Percentiles rank a stretch among this genome's conserved stretches.
Evolutionary conservation across 1,139 yeast species (phyloP).

Genomic region (Taphrina betulina): DNA sequence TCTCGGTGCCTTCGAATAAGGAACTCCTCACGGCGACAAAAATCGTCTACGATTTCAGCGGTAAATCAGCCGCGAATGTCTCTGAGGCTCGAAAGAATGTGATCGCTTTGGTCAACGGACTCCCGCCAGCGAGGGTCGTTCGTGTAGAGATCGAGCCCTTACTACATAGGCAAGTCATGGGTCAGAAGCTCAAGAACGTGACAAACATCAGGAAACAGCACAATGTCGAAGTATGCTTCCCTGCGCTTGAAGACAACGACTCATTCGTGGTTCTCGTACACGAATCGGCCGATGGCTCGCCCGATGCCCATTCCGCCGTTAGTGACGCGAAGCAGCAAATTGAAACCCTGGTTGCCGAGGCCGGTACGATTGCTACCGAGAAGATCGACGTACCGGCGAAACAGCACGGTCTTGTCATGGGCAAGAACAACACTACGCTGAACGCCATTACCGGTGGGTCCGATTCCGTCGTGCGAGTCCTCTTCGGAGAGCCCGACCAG

Average conservation of each 20-base stretch:
- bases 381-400: conserved; percentile 54
- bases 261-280: conserved; percentile 51
- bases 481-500: conserved; percentile 46
- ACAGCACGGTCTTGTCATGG: conserved; percentile 60
- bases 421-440: conserved; percentile 55
- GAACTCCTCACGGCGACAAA: conserved; percentile 45
- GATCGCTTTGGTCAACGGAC: conserved; percentile 68
- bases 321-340: conserved; percentile 54
- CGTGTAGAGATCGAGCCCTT: conserved; percentile 70
- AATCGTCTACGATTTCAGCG: conserved; percentile 51
- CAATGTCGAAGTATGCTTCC: conserved; percentile 58
- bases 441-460: conserved; percentile 50
- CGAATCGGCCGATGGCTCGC: conserved; percentile 49
- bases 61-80: conserved; percentile 50
- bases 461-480: conserved; percentile 41
- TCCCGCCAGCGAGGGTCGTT: conserved; percentile 65
- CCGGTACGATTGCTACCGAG: conserved; percentile 55
- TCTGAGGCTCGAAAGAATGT: conserved; percentile 63
- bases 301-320: conserved; percentile 44
- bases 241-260: conserved; percentile 48
- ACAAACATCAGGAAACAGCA: conserved; percentile 52
- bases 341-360: conserved; percentile 59
- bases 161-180: conserved; percentile 55
- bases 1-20: conserved; percentile 56
- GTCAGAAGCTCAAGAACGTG: conserved; percentile 45